These are phyloP conservation scores for Xerocomus tenax DNA, from an alignment of 1,284 basidiomycete genomes.

Conservation along the genomic window DNA sequence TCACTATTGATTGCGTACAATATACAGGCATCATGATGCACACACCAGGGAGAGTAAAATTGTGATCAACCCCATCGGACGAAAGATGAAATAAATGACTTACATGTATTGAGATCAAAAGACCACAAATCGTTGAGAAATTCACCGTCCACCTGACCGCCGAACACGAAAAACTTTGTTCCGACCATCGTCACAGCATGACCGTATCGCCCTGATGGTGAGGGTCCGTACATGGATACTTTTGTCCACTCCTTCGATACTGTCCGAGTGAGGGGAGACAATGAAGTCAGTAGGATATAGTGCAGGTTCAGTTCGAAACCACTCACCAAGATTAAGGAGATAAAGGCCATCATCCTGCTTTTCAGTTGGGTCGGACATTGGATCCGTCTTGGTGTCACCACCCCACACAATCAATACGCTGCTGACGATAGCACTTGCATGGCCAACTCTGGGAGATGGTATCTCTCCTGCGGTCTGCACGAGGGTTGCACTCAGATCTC, in stretches of 20 bases:
- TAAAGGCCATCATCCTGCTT: conserved; percentile 91
- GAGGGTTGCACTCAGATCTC: conserved; percentile 68
- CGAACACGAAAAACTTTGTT: conserved; percentile 90
- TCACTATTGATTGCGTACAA: conserved; percentile 40
- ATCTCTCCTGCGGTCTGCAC: conserved; percentile 86
- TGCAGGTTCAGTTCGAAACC: conserved; percentile 3
- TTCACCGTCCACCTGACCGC: conserved; percentile 92
- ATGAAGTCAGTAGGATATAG: conserved; percentile 6
- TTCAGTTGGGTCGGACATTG: conserved; percentile 60
- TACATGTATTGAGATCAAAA: conserved; percentile 91
- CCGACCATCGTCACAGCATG: conserved; percentile 92
- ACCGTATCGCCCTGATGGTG: conserved; percentile 86
- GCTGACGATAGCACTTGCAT: conserved; percentile 91
- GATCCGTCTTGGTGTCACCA: conserved; percentile 83
- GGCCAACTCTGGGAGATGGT: conserved; percentile 87
- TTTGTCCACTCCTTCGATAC: conserved; percentile 92
- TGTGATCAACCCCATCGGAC: conserved; percentile 1
- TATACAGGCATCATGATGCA: conserved; percentile 3
- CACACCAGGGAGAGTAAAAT: neutral
- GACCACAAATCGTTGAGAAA: conserved; percentile 96
- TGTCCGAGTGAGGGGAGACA: conserved; percentile 24
- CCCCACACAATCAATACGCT: conserved; percentile 98
- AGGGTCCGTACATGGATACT: conserved; percentile 66
- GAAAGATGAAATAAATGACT: conserved; percentile 29
- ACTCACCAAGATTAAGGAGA: conserved; percentile 86